Percentiles rank a stretch among this genome's conserved stretches.
Conservation (phyloP, 108 stramenopile genomes). For the Parietichytrium sp. region DNA sequence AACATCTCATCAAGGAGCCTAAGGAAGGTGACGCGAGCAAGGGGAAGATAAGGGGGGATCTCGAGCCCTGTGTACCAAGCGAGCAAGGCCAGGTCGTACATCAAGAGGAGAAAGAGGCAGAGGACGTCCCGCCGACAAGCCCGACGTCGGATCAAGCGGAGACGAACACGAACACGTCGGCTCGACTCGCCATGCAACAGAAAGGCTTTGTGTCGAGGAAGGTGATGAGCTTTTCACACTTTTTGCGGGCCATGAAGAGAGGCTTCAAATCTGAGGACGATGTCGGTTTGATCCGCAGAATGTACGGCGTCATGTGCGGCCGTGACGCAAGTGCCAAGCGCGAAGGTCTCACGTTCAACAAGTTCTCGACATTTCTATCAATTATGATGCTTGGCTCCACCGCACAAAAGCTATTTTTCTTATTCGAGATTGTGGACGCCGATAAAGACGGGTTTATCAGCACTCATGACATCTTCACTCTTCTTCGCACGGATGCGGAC, state of each 20-base stretch:
- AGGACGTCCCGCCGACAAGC: too few relatives aligned
- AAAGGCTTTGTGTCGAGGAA: constrained; percentile 13
- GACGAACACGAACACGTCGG: background rate
- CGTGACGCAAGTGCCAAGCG: background rate
- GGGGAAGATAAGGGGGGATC: too few relatives aligned
- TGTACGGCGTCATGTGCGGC: background rate
- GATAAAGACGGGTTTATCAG: constrained; percentile 16
- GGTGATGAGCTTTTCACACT: background rate
- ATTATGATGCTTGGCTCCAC: constrained; percentile 17
- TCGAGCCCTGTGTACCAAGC: too few relatives aligned
- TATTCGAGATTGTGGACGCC: background rate
- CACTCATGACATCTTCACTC: constrained; percentile 4
- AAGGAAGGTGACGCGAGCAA: too few relatives aligned
- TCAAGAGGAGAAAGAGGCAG: too few relatives aligned
- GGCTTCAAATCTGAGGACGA: background rate
- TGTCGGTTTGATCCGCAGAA: background rate
- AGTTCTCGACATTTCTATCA: constrained; percentile 12
- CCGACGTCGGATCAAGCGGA: too few relatives aligned
- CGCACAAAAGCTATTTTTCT: constrained; percentile 14
- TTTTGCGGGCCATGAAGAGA: background rate
- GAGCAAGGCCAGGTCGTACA: too few relatives aligned
- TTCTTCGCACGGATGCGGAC: background rate
- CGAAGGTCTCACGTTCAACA: constrained; percentile 27
- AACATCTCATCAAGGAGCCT: background rate
- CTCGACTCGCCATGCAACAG: constrained; percentile 5